Percentiles rank a stretch among this genome's conserved stretches.
Conservation (phyloP, 305 asterid genomes). For the Fraxinus sp. region DNA sequence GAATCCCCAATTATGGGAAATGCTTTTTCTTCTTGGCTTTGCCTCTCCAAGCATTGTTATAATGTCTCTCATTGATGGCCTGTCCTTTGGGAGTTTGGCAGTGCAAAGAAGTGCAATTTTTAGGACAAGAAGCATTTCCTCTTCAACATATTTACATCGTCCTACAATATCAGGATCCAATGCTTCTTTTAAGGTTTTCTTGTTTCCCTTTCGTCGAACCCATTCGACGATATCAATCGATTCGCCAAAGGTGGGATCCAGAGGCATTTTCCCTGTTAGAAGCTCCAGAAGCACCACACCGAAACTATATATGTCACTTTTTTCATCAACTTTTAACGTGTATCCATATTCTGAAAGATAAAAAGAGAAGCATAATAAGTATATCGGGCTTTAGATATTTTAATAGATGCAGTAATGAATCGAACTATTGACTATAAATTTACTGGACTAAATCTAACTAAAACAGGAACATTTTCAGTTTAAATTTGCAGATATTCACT, state of each 20-base stretch:
- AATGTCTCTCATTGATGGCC: constrained; percentile 80
- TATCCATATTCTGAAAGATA: constrained; percentile 65
- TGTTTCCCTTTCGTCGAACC: constrained; percentile 48
- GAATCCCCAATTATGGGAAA: constrained; percentile 61
- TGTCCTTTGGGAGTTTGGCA: constrained; percentile 69
- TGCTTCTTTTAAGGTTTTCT: constrained; percentile 33
- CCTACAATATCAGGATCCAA: constrained; percentile 65
- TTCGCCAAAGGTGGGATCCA: constrained; percentile 69
- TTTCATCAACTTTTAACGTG: constrained; percentile 79
- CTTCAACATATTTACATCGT: constrained; percentile 60
- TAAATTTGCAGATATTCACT: background rate
- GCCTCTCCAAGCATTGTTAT: constrained; percentile 86
- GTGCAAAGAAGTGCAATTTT: constrained; percentile 77
- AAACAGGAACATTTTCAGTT: background rate
- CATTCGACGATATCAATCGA: constrained; percentile 65
- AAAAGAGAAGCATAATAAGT: constrained; percentile 1
- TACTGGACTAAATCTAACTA: background rate
- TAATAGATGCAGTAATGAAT: background rate
- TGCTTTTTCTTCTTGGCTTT: constrained; percentile 75
- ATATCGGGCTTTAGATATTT: background rate
- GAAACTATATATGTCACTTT: constrained; percentile 76
- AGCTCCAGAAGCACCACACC: constrained; percentile 87
- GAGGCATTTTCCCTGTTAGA: constrained; percentile 57
- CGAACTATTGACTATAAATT: background rate
- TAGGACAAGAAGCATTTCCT: constrained; percentile 78